Conservation (phyloP, 148 eudicot genomes). For the Camellia granthamiana region DNA sequence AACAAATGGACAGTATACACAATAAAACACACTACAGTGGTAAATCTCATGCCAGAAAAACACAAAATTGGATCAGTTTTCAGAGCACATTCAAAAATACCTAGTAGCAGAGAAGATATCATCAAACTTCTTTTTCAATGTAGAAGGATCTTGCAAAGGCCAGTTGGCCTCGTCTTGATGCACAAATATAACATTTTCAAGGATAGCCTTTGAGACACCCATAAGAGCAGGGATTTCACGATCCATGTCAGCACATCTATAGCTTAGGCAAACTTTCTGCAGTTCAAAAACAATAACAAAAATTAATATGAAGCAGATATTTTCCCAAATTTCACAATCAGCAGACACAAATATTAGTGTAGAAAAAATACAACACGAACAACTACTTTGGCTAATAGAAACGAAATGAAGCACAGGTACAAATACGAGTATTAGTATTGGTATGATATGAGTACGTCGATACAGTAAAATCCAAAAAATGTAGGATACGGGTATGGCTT, state of each 20-base stretch:
- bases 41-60: not conserved
- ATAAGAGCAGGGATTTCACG: slow-evolving; percentile 98
- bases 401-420: not conserved
- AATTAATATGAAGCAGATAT: not conserved
- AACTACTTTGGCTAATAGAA: not conserved
- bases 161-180: slow-evolving; percentile 99
- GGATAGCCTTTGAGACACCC: slow-evolving; percentile 96
- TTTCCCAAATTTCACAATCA: not conserved
- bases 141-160: slow-evolving; percentile 98
- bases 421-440: too few species aligned
- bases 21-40: not conserved
- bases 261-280: slow-evolving; percentile 99
- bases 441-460: too few species aligned
- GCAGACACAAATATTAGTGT: not conserved
- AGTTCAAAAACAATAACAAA: slow-evolving; percentile 17
- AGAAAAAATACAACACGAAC: not conserved
- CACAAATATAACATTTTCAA: slow-evolving; percentile 98
- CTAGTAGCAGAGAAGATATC: slow-evolving; percentile 96
- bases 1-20: not conserved
- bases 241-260: slow-evolving; percentile 99
- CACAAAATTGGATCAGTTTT: not conserved
- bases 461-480: too few species aligned
- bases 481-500: too few species aligned
- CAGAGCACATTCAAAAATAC: slow-evolving; percentile 27
- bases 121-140: slow-evolving; percentile 95